Conservation (phyloP, 2,329 filamentous ascomycete species). For the Colletotrichum godetiae region DNA sequence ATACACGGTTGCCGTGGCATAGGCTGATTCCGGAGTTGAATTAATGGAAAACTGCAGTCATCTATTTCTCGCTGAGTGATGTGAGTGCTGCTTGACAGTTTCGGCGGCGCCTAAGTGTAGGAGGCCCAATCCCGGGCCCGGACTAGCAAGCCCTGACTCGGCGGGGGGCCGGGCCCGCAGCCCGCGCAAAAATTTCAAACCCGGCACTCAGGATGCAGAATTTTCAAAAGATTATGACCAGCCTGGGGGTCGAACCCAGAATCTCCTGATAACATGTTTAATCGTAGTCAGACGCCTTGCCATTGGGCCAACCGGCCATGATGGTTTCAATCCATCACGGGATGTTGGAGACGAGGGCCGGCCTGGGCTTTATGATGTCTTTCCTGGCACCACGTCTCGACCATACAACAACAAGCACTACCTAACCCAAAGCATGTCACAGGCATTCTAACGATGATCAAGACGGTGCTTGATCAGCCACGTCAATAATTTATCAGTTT, state of each 20-base stretch:
- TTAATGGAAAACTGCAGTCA: too few species aligned
- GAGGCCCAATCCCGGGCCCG: constrained; percentile 14
- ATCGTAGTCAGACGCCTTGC: constrained; percentile 57
- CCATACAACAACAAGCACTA: not conserved
- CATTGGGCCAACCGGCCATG: constrained; percentile 48
- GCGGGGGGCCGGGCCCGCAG: constrained; percentile 18
- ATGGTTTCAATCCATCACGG: constrained; percentile 2
- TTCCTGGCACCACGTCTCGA: not conserved
- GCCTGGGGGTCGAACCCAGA: constrained; percentile 37
- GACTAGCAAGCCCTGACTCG: constrained; percentile 12
- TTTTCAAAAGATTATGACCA: constrained; percentile 25
- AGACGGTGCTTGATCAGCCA: not conserved
- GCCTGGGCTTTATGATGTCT: too few species aligned
- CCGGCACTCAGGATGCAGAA: not conserved
- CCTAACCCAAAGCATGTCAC: not conserved
- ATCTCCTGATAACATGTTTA: constrained; percentile 24
- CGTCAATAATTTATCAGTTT: not conserved
- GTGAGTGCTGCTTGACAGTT: not conserved
- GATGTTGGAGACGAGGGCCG: rapidly evolving
- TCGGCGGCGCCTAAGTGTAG: not conserved
- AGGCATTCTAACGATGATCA: not conserved
- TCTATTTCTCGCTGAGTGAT: too few species aligned
- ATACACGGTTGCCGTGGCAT: not conserved
- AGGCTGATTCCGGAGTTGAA: too few species aligned
- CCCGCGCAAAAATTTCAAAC: not conserved